Evolutionary conservation across 805 yeast genomes (phyloP).

Genomic region (Yarrowia sp.): DNA sequence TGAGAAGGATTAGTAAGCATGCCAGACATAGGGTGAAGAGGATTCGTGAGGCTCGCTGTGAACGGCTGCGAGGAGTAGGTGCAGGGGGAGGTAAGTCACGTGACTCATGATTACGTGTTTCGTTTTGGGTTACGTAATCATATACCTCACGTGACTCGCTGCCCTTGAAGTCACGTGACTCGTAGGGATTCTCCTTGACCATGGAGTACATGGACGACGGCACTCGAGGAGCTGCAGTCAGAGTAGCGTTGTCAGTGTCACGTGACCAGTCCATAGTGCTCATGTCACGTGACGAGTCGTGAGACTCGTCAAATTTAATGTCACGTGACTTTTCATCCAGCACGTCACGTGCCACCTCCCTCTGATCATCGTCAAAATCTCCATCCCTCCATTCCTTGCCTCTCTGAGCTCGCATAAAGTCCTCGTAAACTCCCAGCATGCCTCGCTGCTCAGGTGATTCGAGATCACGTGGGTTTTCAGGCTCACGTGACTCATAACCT

Average conservation of each 20-base stretch:
- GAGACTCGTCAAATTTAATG: not conserved
- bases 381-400: slow-evolving; percentile 1
- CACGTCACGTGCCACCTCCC: not conserved
- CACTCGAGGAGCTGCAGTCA: not conserved
- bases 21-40: not conserved
- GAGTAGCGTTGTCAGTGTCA: not conserved
- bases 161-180: not conserved
- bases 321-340: not conserved
- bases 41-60: not conserved
- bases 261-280: not conserved
- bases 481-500: not conserved
- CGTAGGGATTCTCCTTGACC: slow-evolving; percentile 1
- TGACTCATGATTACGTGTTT: not conserved
- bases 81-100: not conserved
- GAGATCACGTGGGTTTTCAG: not conserved
- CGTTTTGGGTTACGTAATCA: not conserved
- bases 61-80: not conserved
- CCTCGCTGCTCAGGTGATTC: not conserved
- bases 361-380: not conserved
- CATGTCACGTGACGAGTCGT: slow-evolving; percentile 1
- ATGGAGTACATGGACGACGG: not conserved
- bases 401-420: slow-evolving; percentile 11
- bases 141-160: not conserved
- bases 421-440: slow-evolving; percentile 5
- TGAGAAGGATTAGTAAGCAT: not conserved